Base-by-base conservation (phyloP, 192 early-diverging fungal species). In the Backusella macrospora region DNA sequence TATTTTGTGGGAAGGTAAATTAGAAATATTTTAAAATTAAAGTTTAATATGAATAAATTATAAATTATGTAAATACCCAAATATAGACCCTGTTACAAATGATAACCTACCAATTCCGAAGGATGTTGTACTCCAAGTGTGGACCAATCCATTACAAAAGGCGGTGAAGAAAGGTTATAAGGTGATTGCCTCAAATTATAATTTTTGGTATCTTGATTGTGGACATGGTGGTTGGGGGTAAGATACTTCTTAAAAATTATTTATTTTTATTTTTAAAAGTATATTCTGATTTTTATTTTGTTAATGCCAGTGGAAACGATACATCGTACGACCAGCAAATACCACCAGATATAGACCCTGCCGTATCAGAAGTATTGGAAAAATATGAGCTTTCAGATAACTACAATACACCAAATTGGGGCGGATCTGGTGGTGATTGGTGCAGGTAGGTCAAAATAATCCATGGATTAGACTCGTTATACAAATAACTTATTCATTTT, bases 161-260 rank as follows among this genome's bases (percentile, higher is more conserved):
- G 87, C 90, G 21, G 74, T 83, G 18, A 85, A 84, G 77, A 46
- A 46, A 40, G 92, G 92, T 8, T 85, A 94, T 81, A 82, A 83
- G 29, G 89, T 90, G 8, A 85, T 94, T 73, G 86, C 90, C 4
- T 88, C 88, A 37, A 83, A 80, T 13, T 85, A 83, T 6, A 87
- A 88, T 45, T 88, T 87, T 63, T 91, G 89, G 88, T 94, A 93
- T 65, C 78, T 94, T 75, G 93, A 94, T 81, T 94, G 92, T 76
- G 91, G 92, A 6, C 89, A 89, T 71, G 92, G 93, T 6, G 82
- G 82, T 44, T 94, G 92, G 93, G 74, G 71, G 86, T 37, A 86
- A 84, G 77, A 72, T 45, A 26, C 13, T 2, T 62, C 40, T 62
- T 39, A 44, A 43, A 6, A 1, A 40, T 29, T 38, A n/a, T n/a